phyloP scores from a whole-genome alignment of 2,329 filamentous ascomycete species.

The Colletotrichum orbiculare region DNA sequence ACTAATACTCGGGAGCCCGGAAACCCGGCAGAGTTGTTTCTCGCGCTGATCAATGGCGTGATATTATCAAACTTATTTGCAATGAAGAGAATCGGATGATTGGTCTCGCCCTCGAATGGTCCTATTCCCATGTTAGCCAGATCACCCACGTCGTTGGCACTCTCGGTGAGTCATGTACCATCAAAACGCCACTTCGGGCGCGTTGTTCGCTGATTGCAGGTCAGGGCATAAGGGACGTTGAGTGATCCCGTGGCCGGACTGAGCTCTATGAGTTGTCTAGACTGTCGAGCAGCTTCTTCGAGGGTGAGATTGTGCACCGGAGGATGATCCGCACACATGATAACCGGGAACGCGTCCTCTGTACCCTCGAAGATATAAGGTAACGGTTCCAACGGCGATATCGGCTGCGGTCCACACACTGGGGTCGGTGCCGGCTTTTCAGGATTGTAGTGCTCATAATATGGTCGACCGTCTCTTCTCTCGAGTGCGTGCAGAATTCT shows the following conservation, averaged over 20 bases:
- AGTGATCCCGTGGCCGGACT: constrained; percentile 57
- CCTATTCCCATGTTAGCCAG: constrained; percentile 18
- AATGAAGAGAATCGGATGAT: constrained; percentile 58
- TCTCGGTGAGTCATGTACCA: constrained; percentile 39
- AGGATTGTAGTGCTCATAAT: constrained; percentile 46
- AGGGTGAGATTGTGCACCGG: constrained; percentile 44
- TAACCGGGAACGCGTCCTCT: constrained; percentile 55
- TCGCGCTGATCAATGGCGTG: constrained; percentile 58
- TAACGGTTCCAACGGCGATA: constrained; percentile 46
- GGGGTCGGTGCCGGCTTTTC: constrained; percentile 33
- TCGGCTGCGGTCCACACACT: constrained; percentile 45
- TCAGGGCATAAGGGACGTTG: constrained; percentile 52
- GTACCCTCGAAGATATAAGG: constrained; percentile 47
- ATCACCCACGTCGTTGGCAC: too few species aligned
- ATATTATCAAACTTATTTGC: constrained; percentile 59
- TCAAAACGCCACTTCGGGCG: constrained; percentile 54
- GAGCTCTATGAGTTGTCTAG: constrained; percentile 46
- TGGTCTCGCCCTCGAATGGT: constrained; percentile 48
- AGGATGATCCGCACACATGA: constrained; percentile 58
- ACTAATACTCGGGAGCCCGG: constrained; percentile 57
- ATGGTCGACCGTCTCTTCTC: constrained; percentile 55
- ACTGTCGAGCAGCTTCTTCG: constrained; percentile 48
- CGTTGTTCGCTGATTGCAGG: constrained; percentile 51
- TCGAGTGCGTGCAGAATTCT: constrained; percentile 56
- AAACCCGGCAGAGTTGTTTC: constrained; percentile 57